Evolutionary conservation across 1,284 basidiomycete genomes (phyloP), one percentile per base, ranked within the genome.

Genomic region (Tylopilus sp.): DNA sequence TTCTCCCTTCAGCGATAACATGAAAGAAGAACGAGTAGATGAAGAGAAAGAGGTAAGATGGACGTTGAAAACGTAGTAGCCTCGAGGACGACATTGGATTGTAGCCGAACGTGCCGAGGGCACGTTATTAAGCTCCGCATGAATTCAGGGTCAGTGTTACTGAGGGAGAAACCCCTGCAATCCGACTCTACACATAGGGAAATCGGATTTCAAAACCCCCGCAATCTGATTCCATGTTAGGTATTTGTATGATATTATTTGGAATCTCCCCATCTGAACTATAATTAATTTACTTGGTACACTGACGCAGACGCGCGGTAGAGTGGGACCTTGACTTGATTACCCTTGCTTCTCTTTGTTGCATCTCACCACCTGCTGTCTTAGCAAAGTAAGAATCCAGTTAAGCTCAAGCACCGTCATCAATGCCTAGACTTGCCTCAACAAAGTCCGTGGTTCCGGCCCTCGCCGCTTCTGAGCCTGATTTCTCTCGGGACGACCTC

Each of bases 1-100:
- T 76, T 88, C 85, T 31, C 85, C 85, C 52, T 77, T 82, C 79
- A 86, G 45, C 56, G 38, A 57, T 61, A 47, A 48, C 64, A 62
- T 63, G 55, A 60, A 65, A 54, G 49, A 44, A 55, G 56, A 37
- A 49, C 21, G 40, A 34, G 48, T 18, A 54, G 50, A 57, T 52
- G 50, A 49, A 54, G 46, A 55, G 54, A 56, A 51, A 49, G 53
- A 55, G 42, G 54, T 52, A 57, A 47, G 51, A 55, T 24, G 52
- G 52, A 48, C 45, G 60, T 57, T 56, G 49, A 51, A 54, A 66
- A 61, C 43, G 62, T 56, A 43, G 58, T 18, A 35, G 52, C 63
- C 65, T 67, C 52, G 39, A 63, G 62, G 36, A 21, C 36, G 11
- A 8, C 4, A 8, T n/a, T 18, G 38, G 35, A 2, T 24, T 7